Evolutionary conservation across 176 grass and related monocot genomes (phyloP).

Genomic region (Bromus sterilis): DNA sequence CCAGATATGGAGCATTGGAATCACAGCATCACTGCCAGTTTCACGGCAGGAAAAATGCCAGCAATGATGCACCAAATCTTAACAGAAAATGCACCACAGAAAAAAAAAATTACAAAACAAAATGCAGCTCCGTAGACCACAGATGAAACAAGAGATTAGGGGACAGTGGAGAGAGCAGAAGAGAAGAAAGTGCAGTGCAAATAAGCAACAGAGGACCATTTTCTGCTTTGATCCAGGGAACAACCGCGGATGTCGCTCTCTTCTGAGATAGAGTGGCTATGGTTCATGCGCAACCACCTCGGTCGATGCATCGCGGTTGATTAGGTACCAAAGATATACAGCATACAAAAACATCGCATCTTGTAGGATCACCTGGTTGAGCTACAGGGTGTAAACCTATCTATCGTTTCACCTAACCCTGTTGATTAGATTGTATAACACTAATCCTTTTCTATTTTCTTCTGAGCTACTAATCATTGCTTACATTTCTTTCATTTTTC

Average conservation of each 20-base stretch:
- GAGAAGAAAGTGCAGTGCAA: neutral
- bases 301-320: neutral
- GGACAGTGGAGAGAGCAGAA: neutral
- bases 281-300: neutral
- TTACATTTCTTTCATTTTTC: conserved; percentile 13
- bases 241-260: neutral
- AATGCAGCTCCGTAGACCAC: neutral
- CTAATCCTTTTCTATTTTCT: conserved; percentile 27
- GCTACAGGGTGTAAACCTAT: neutral
- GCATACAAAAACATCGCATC: neutral
- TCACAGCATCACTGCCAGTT: neutral
- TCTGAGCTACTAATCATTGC: conserved; percentile 15
- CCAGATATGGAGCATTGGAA: neutral
- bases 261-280: neutral
- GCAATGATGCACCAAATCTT: neutral
- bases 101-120: neutral
- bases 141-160: neutral
- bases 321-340: no score
- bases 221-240: neutral
- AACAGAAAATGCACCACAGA: neutral
- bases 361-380: neutral
- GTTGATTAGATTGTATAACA: conserved; percentile 3
- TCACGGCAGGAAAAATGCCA: neutral
- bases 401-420: neutral
- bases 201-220: neutral